Evolutionary conservation across 2,329 filamentous ascomycete species (phyloP).

Genomic region (Colletotrichum neosansevieriae): DNA sequence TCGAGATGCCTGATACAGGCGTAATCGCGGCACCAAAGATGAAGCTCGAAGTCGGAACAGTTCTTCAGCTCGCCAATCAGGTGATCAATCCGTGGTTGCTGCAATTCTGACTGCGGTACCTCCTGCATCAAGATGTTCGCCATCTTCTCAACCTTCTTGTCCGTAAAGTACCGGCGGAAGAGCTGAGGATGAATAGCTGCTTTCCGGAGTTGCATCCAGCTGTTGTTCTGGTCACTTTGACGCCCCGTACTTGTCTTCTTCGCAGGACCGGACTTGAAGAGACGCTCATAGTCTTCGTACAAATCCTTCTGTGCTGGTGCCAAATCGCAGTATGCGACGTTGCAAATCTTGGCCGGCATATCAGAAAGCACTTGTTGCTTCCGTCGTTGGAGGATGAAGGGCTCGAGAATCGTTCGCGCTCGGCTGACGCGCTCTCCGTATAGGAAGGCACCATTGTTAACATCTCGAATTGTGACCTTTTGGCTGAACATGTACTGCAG

Average conservation of each 20-base stretch:
- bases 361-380: slow-evolving; percentile 92
- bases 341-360: slow-evolving; percentile 82
- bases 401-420: slow-evolving; percentile 91
- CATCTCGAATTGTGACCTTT: slow-evolving; percentile 86
- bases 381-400: slow-evolving; percentile 93
- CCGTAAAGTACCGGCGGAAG: slow-evolving; percentile 83
- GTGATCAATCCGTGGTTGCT: slow-evolving; percentile 64
- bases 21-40: slow-evolving; percentile 74
- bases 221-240: slow-evolving; percentile 72
- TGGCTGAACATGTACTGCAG: slow-evolving; percentile 92
- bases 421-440: slow-evolving; percentile 88
- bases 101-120: slow-evolving; percentile 67
- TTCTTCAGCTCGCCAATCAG: slow-evolving; percentile 67
- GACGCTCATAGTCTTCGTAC: slow-evolving; percentile 74
- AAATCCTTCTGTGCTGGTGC: slow-evolving; percentile 77
- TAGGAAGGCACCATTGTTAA: slow-evolving; percentile 83
- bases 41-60: slow-evolving; percentile 74
- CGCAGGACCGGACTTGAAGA: slow-evolving; percentile 73
- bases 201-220: slow-evolving; percentile 92
- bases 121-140: slow-evolving; percentile 80
- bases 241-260: slow-evolving; percentile 61
- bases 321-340: slow-evolving; percentile 85
- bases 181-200: slow-evolving; percentile 92
- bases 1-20: slow-evolving; percentile 66
- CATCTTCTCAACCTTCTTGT: slow-evolving; percentile 82